Conservation (phyloP, 2,329 filamentous ascomycete genomes). For the Talaromyces sp. region DNA sequence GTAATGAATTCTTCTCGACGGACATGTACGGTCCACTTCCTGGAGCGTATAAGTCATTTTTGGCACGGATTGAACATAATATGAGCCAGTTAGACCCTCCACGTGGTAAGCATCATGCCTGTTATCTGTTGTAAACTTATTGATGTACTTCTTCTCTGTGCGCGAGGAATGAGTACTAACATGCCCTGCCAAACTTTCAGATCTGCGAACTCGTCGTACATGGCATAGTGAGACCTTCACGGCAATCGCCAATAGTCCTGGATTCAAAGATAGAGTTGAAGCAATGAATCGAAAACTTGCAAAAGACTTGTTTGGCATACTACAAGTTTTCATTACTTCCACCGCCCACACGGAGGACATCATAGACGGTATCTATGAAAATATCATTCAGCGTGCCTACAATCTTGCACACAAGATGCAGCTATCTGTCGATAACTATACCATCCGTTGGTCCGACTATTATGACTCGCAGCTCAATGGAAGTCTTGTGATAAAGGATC, state of each 20-base stretch:
- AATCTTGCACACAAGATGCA: not conserved
- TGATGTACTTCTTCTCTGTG: not conserved
- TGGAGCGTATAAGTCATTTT: not conserved
- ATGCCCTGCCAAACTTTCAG: not conserved
- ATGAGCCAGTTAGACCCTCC: not conserved
- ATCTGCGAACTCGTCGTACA: not conserved
- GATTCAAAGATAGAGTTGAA: not conserved
- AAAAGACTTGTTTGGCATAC: not conserved
- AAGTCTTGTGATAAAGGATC: not conserved
- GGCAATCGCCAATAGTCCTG: not conserved
- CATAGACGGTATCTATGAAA: not conserved
- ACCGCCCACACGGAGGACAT: not conserved
- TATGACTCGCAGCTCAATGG: not conserved
- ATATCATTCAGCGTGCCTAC: not conserved
- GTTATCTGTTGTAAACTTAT: not conserved
- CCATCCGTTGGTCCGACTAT: not conserved
- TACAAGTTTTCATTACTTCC: not conserved
- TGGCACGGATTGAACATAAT: not conserved
- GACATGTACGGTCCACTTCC: not conserved
- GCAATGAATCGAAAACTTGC: not conserved
- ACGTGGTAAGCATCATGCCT: not conserved
- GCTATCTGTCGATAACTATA: not conserved
- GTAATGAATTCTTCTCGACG: not conserved
- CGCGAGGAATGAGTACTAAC: not conserved
- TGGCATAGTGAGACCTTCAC: constrained; percentile 2